Evolutionary conservation across 1,284 basidiomycete species (phyloP), one percentile per base, ranked within the genome.

Genomic region (Cryptococcus depauperatus): DNA sequence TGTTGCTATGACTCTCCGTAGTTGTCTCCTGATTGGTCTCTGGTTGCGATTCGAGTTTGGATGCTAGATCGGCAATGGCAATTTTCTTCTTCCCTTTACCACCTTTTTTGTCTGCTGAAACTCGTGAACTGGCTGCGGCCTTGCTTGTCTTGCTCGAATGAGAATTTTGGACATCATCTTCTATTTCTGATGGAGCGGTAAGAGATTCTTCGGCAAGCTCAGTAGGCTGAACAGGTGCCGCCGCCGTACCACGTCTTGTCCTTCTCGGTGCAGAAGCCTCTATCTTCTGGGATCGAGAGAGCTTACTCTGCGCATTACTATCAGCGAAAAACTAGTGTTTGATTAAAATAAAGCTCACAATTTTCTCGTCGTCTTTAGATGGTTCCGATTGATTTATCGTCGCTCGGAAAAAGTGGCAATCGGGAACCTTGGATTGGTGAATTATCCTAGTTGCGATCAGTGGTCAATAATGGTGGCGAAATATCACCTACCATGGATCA

Each of bases 401-500:
- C 1, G 62, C 61, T 1, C 51, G 56, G 54, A 71, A 71, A 51
- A 69, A 69, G 14, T 58, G 57, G 45, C 67, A 70, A 18, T 65
- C 56, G 3, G 62, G 62, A 25, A 50, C 51, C 43, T 64, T 67
- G 10, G 39, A 49, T 10, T 55, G 50, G 43, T 70, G 64, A 27
- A 66, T 51, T 44, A 55, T 49, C 57, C 66, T 62, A 39, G 8
- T 33, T 44, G 29, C 5, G 16, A 18, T 45, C 26, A 29, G 14
- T n/a, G 18, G 30, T 14, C 26, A 35, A 39, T 18, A 7, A 30
- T 52, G 40, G 37, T 30, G 11, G 49, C 30, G 11, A 58, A 33
- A 33, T 56, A 26, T 21, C 14, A 51, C 60, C 27, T 32, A 59
- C 87, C 79, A 66, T 19, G 87, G 87, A 62, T 89, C 80, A 62